A percentile compares a stretch with the other conserved stretches of the same genome.
These are phyloP conservation scores for Euptelea pleiosperma DNA, from an alignment of 164 flowering plant species.

Conservation along the genomic window DNA sequence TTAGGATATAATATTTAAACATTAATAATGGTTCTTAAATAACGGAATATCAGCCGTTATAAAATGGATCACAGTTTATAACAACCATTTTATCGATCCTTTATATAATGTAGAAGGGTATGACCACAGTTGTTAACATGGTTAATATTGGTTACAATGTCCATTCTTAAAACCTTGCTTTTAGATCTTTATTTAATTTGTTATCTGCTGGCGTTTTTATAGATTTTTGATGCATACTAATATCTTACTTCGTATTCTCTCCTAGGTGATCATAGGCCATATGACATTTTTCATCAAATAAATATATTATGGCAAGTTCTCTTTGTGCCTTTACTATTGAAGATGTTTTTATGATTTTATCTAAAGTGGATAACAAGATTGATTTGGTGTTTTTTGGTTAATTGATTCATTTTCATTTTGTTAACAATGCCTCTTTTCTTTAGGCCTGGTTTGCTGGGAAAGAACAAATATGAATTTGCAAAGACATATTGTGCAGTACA, in stretches of 20 bases:
- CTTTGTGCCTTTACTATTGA: constrained; percentile 1
- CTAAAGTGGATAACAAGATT: too few species aligned
- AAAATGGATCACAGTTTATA: too few species aligned
- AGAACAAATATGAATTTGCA: constrained; percentile 81
- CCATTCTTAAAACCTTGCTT: not conserved
- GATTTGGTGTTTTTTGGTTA: not conserved
- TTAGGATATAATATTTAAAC: too few species aligned
- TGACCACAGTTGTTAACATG: too few species aligned
- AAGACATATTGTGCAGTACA: constrained; percentile 64
- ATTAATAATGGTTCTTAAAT: too few species aligned
- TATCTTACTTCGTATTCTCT: constrained; percentile 26
- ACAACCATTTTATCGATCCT: too few species aligned
- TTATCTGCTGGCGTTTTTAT: not conserved
- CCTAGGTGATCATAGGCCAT: constrained; percentile 92
- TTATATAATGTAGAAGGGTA: too few species aligned
- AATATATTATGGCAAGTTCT: constrained; percentile 79
- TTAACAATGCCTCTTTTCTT: constrained; percentile 13
- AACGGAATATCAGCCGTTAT: too few species aligned
- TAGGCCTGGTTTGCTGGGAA: constrained; percentile 93
- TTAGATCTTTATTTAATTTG: not conserved
- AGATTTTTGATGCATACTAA: constrained; percentile 23
- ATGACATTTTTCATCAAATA: constrained; percentile 94
- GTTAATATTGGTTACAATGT: too few species aligned
- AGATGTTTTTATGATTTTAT: too few species aligned
- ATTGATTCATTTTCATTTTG: not conserved